Evolutionary conservation across 2,329 filamentous ascomycete genomes (phyloP), one percentile per base, ranked within the genome.

Genomic region (Thermothelomyces thermophilus): DNA sequence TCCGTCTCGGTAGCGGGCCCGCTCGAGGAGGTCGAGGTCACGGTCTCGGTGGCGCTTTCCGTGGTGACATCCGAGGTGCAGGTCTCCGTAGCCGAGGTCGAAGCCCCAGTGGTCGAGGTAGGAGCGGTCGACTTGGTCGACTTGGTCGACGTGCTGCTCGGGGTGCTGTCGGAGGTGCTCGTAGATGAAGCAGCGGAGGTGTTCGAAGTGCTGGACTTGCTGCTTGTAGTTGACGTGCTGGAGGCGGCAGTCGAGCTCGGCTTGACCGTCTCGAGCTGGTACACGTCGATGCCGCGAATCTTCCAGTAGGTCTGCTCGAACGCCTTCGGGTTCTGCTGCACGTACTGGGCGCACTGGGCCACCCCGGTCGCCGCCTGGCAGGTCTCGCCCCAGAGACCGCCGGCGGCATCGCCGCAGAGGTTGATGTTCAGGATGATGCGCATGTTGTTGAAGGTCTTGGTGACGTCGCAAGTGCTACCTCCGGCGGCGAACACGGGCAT

Each of bases 361-460:
- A 60, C 58, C 16, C 52, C 51, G 7, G 65, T 61, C 41, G 47
- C 41, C 28, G 46, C 44, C 20, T 40, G 13, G 51, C 68, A 70
- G 13, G 49, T 43, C 33, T 59, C 43, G 40, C 54, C 52, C 62
- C 64, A 69, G 35, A 61, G 52, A 35, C 60, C 58, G 44, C 64
- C 82, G 1, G 84, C 83, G 71, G 83, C 86, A 59, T 82, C 77
- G 16, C 86, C 87, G 64, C 87, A 91, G 64, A 90, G 84, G 26
- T 82, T 65, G 39, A 86, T 87, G 70, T 89, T 81, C 58, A 90
- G 77, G 48, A 89, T 80, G 53, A 95, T 78, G 59, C 82, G 78
- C 71, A 90, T 78, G 61, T 82, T 71, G 53, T 69, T 70, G 66
- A 93, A 86, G 60, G 78, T 73, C 2, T 64, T 64, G 54, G 79